Percentiles rank a stretch among this genome's conserved stretches.
Evolutionary conservation across 768 basidiomycete genomes (phyloP).

Genomic region (Termitomyces sp.): DNA sequence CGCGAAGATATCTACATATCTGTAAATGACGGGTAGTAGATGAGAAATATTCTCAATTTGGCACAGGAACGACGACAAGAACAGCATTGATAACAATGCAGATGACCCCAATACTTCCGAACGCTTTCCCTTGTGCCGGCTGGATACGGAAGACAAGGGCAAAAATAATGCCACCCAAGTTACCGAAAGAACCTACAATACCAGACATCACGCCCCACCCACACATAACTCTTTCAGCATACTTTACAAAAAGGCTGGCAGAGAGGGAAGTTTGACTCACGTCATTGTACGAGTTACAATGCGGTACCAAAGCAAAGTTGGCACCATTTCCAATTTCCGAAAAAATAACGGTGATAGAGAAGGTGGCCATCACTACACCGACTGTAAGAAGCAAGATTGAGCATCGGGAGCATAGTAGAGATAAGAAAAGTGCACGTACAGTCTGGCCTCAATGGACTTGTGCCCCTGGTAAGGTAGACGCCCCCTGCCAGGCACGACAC

Average conservation of each 20-base stretch:
- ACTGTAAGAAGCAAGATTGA: constrained; percentile 14
- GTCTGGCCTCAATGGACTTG: constrained; percentile 22
- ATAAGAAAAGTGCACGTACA: constrained; percentile 21
- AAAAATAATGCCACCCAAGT: constrained; percentile 41
- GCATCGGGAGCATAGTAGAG: neutral
- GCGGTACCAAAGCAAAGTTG: constrained; percentile 46
- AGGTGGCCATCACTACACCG: constrained; percentile 31
- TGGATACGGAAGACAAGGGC: constrained; percentile 46
- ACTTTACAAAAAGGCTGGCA: neutral
- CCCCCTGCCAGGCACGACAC: constrained; percentile 39
- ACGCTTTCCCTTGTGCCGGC: constrained; percentile 32
- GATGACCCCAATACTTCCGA: constrained; percentile 42
- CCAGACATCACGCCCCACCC: constrained; percentile 29
- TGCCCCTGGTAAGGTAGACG: constrained; percentile 27
- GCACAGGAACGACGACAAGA: constrained; percentile 21
- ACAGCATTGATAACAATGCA: constrained; percentile 26
- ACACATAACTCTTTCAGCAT: neutral
- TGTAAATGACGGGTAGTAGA: neutral
- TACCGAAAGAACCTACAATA: constrained; percentile 31
- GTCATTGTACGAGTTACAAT: constrained; percentile 37
- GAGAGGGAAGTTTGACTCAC: constrained; percentile 3
- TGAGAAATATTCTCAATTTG: constrained; percentile 2
- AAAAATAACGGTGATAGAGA: constrained; percentile 34
- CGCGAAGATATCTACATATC: too few species aligned
- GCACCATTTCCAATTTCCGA: constrained; percentile 44